Evolutionary conservation across 1,139 yeast species (phyloP), one percentile per base, ranked within the genome.

Genomic region (Saccharomyces uvarum): DNA sequence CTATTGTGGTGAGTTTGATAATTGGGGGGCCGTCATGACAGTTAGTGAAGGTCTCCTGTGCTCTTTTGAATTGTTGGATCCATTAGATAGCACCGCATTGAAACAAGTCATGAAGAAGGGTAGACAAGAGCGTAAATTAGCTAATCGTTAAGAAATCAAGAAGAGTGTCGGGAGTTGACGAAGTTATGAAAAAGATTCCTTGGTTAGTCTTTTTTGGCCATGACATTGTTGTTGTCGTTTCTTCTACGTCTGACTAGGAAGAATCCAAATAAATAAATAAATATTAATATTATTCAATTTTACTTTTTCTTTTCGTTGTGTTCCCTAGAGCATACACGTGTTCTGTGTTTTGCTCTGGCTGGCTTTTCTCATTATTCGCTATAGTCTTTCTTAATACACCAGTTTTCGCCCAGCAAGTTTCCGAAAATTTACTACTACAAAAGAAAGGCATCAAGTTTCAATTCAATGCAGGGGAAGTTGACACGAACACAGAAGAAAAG

Each of bases 11-110:
- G 97, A 89, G 70, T 89, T 89, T 65, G 97, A 89, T 69, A 89
- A 89, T 66, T 90, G 96, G 96, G 97, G 97, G 16, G 97, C 97
- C 0, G 96, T 89, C 4, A 89, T 89, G 97, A 82, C 93, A 62
- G 97, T 89, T 14, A 82, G 87, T 59, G 96, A 89, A 61, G 97
- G 88, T 64, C 76, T 89, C 59, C 74, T 89, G 58, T 89, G 97
- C 69, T 83, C 89, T 57, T 89, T 89, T 72, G 97, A 90, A 70
- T 77, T 90, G 58, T 75, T 90, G 57, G 95, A 90, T 71, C 97
- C 97, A 13, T 76, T 90, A 64, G 97, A 90, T 70, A 83, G 93
- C 52, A 83, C 85, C 42, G 96, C 96, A 2, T 79, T 90, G 71
- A 88, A 89, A 69, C 96, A 86, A 69, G 93, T 88, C 52, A 84